These are phyloP conservation scores for Pinus albicaulis DNA, from an alignment of 75 land plant genomes.

Conservation along the genomic window DNA sequence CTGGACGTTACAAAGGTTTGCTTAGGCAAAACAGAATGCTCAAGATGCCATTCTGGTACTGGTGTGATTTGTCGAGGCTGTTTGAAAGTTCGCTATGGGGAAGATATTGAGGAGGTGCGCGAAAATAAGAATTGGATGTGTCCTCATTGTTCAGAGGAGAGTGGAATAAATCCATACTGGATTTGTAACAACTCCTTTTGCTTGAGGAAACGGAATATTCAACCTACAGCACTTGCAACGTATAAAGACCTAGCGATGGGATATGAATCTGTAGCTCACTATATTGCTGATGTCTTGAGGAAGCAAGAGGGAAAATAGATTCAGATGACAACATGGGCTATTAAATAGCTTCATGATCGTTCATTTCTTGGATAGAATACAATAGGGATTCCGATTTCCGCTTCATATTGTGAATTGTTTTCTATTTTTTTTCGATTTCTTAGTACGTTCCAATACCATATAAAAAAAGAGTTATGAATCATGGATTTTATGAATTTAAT, in stretches of 20 bases:
- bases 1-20: constrained; percentile 35
- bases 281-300: constrained; percentile 24
- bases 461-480: too few species aligned
- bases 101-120: constrained; percentile 55
- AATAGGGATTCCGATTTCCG: too few species aligned
- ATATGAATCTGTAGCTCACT: constrained; percentile 43
- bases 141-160: constrained; percentile 45
- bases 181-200: constrained; percentile 55
- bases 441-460: too few species aligned
- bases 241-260: constrained; percentile 39
- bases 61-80: constrained; percentile 51
- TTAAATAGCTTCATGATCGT: too few species aligned
- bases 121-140: constrained; percentile 41
- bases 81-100: constrained; percentile 49
- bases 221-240: constrained; percentile 43
- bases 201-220: constrained; percentile 32
- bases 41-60: constrained; percentile 46
- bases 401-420: too few species aligned
- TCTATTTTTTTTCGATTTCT: too few species aligned
- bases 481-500: too few species aligned
- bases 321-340: too few species aligned
- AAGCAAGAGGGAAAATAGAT: too few species aligned
- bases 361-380: too few species aligned
- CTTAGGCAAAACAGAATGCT: constrained; percentile 46
- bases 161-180: constrained; percentile 40